Percentiles rank a stretch among this genome's conserved stretches.
Evolutionary conservation across 352 stramenopile genomes (phyloP).

Genomic region (Globisporangium heterothallicum): DNA sequence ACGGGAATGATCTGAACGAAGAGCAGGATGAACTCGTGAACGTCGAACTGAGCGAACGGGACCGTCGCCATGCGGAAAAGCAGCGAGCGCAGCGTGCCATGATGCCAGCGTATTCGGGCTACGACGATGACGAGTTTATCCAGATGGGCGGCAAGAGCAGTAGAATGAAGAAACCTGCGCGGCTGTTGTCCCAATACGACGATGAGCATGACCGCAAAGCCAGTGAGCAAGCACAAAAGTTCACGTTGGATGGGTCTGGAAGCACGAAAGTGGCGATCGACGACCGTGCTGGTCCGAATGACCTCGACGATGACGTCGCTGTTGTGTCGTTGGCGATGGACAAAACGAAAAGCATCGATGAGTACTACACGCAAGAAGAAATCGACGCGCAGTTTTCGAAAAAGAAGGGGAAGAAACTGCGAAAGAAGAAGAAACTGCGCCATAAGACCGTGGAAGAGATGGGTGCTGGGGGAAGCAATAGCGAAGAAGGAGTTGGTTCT

Average conservation of each 20-base stretch:
- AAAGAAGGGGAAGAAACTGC: conserved; percentile 74
- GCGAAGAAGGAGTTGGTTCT: conserved; percentile 24
- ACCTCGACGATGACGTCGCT: conserved; percentile 31
- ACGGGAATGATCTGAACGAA: conserved; percentile 82
- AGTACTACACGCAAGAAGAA: conserved; percentile 86
- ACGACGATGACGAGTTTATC: conserved; percentile 97
- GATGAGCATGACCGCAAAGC: conserved; percentile 63
- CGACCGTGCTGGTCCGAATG: conserved; percentile 11
- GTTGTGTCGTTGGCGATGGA: conserved; percentile 63
- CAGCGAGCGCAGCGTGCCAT: conserved; percentile 32
- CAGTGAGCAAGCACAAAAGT: conserved; percentile 38
- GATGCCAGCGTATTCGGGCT: conserved; percentile 90
- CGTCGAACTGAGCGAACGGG: conserved; percentile 73
- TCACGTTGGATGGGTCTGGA: conserved; percentile 45
- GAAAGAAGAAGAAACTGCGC: conserved; percentile 58
- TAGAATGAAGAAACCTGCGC: conserved; percentile 30
- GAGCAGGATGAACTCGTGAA: conserved; percentile 82
- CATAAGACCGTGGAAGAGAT: conserved; percentile 34
- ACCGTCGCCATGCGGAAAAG: conserved; percentile 41
- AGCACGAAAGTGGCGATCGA: conserved; percentile 9
- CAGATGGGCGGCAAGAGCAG: conserved; percentile 37
- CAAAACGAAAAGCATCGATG: conserved; percentile 40
- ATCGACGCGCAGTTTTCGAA: conserved; percentile 81
- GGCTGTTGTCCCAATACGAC: conserved; percentile 86
- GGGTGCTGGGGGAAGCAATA: conserved; percentile 20